Conservation (phyloP, 2,329 filamentous ascomycete species). For the Pseudogymnoascus sp. region DNA sequence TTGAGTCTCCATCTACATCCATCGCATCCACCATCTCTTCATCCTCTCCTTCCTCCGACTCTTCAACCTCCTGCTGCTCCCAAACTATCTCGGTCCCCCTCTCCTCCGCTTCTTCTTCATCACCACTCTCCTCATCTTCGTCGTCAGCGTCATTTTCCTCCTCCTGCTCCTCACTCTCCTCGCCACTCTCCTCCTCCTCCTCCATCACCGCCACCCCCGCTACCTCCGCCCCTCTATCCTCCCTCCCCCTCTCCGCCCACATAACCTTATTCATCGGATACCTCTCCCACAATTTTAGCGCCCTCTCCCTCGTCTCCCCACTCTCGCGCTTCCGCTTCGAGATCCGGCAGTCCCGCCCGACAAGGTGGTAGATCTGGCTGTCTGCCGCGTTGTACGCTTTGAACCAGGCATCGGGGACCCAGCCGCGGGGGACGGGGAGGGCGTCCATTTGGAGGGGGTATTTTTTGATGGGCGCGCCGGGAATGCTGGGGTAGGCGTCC, state of each 20-base stretch:
- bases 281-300: conserved; percentile 5
- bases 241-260: background rate
- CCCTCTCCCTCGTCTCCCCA: conserved; percentile 2
- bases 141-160: background rate
- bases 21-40: background rate
- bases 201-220: background rate
- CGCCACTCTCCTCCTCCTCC: background rate
- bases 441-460: conserved; percentile 4
- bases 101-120: background rate
- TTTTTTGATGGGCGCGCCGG: background rate
- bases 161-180: background rate
- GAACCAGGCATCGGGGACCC: background rate
- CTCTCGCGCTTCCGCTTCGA: background rate
- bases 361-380: background rate
- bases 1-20: background rate
- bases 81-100: background rate
- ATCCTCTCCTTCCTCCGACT: background rate
- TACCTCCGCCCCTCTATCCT: background rate
- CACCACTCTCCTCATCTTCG: background rate
- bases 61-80: background rate
- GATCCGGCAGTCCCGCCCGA: background rate
- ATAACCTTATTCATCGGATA: background rate
- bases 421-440: background rate
- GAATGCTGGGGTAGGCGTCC: background rate
- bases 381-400: conserved; percentile 3